phyloP scores from a whole-genome alignment of 495 filamentous ascomycete genomes.

The Apodospora peruviana region DNA sequence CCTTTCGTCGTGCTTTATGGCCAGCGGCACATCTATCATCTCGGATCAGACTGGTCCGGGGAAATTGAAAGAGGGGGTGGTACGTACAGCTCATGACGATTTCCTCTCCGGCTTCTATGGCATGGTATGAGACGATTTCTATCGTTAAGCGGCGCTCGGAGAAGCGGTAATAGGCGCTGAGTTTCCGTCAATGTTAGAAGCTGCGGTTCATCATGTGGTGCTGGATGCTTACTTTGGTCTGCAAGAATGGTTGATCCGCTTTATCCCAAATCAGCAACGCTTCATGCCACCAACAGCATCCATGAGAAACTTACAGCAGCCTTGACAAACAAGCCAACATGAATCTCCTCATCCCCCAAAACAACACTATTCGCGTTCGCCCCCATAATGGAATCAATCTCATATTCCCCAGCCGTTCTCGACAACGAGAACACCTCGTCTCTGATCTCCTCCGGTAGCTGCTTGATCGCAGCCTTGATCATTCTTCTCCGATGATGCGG shows the following conservation, averaged over 20 bases:
- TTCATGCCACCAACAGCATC: too few species aligned
- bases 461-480: slow-evolving; percentile 27
- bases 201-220: background rate
- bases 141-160: slow-evolving; percentile 26
- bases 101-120: slow-evolving; percentile 37
- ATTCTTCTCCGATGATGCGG: slow-evolving; percentile 25
- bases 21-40: slow-evolving; percentile 27
- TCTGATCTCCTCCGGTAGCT: slow-evolving; percentile 27
- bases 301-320: slow-evolving; percentile 31
- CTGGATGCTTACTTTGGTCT: slow-evolving; percentile 32
- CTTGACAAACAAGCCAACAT: slow-evolving; percentile 33
- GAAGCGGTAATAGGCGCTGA: slow-evolving; percentile 34
- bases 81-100: slow-evolving; percentile 36
- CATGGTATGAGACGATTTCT: slow-evolving; percentile 31
- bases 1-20: slow-evolving; percentile 17
- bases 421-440: slow-evolving; percentile 16
- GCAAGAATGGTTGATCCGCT: slow-evolving; percentile 41
- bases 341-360: slow-evolving; percentile 17
- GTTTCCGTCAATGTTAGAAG: too few species aligned
- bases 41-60: background rate
- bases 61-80: background rate
- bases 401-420: slow-evolving; percentile 20
- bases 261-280: too few species aligned
- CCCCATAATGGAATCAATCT: slow-evolving; percentile 35
- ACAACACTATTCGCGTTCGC: slow-evolving; percentile 32